These are phyloP conservation scores for Geranium brycei DNA, from an alignment of 345 rosid species.

Conservation along the genomic window DNA sequence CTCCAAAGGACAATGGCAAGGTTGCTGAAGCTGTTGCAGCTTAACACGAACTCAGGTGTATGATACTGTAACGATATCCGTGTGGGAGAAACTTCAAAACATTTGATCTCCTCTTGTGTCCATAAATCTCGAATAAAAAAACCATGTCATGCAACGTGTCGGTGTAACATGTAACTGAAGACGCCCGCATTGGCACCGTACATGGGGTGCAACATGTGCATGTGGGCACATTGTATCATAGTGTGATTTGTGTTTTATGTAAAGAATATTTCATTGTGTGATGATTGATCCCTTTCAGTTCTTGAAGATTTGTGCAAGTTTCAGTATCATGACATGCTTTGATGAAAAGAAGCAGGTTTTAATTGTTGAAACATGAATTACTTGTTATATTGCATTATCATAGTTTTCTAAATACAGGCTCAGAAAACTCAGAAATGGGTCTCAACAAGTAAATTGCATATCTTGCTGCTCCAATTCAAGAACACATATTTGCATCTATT, in stretches of 20 bases:
- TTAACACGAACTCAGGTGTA: slow-evolving; percentile 22
- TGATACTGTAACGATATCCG: slow-evolving; percentile 7
- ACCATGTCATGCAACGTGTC: slow-evolving; percentile 10
- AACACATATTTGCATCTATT: no score
- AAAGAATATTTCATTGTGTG: slow-evolving; percentile 4
- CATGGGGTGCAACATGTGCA: slow-evolving; percentile 7
- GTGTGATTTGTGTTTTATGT: slow-evolving; percentile 8
- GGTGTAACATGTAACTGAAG: slow-evolving; percentile 15
- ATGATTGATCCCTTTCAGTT: not conserved
- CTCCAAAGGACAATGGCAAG: slow-evolving; percentile 36
- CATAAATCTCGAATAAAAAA: slow-evolving; percentile 15
- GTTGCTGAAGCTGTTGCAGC: slow-evolving; percentile 49
- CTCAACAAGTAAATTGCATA: no score
- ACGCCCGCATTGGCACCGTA: slow-evolving; percentile 8
- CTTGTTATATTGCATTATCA: no score
- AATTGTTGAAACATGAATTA: no score
- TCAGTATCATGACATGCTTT: not conserved
- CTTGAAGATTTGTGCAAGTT: not conserved
- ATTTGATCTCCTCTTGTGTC: slow-evolving; percentile 5
- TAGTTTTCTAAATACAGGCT: no score
- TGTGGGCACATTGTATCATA: slow-evolving; percentile 17
- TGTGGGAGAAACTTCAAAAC: slow-evolving; percentile 15
- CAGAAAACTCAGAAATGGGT: no score
- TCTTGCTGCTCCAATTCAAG: no score
- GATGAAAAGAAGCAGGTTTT: no score